Conservation (phyloP, 495 filamentous ascomycete genomes). For the Chlorociboria aeruginascens region DNA sequence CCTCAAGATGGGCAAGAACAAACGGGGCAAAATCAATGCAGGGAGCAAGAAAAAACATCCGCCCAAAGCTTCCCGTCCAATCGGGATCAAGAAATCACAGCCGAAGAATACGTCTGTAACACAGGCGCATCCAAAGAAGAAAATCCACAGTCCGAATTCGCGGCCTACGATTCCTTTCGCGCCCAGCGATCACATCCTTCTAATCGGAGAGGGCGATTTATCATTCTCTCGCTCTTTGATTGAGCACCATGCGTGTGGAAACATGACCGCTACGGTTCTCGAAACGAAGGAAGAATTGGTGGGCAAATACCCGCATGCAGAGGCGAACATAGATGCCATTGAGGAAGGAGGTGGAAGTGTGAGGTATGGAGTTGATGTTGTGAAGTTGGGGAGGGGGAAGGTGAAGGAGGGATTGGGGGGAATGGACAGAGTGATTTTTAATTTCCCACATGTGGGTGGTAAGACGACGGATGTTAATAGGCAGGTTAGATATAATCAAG, state of each 20-base stretch:
- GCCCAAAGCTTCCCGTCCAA: background rate
- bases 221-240: slow-evolving; percentile 73
- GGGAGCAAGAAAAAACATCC: background rate
- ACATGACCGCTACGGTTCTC: slow-evolving; percentile 44
- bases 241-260: slow-evolving; percentile 53
- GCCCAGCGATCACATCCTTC: slow-evolving; percentile 57
- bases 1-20: slow-evolving; percentile 7
- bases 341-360: slow-evolving; percentile 34
- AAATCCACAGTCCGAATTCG: slow-evolving; percentile 24
- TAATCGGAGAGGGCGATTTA: slow-evolving; percentile 91
- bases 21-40: background rate
- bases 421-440: slow-evolving; percentile 78
- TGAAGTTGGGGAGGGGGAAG: slow-evolving; percentile 40
- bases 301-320: slow-evolving; percentile 69
- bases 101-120: slow-evolving; percentile 1
- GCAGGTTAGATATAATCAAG: slow-evolving; percentile 84
- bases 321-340: slow-evolving; percentile 45
- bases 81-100: slow-evolving; percentile 5
- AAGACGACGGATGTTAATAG: slow-evolving; percentile 85
- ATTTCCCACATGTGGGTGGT: slow-evolving; percentile 94
- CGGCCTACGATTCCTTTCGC: slow-evolving; percentile 64
- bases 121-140: slow-evolving; percentile 16
- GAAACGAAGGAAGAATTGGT: slow-evolving; percentile 36
- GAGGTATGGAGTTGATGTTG: slow-evolving; percentile 63
- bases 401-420: slow-evolving; percentile 22